Evolutionary conservation across 805 yeast genomes (phyloP).

Genomic region (Blastobotrys parvus): DNA sequence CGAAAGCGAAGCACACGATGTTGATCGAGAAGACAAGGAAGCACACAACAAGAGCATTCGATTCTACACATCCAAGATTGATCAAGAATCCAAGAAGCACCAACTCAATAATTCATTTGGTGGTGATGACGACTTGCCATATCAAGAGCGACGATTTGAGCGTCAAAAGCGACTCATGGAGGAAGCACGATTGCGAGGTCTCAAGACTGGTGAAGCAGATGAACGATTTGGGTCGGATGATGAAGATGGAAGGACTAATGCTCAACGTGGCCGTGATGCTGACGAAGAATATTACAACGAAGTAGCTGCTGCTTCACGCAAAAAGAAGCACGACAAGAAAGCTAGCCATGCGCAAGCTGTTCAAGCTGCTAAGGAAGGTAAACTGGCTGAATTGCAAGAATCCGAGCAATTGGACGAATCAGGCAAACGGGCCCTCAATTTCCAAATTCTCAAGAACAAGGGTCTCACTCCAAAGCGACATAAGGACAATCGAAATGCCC

Average conservation of each 20-base stretch:
- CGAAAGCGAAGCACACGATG: slow-evolving; percentile 64
- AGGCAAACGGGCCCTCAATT: slow-evolving; percentile 92
- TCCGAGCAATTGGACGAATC: slow-evolving; percentile 47
- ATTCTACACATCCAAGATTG: slow-evolving; percentile 95
- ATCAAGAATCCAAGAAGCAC: slow-evolving; percentile 59
- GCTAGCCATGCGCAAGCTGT: slow-evolving; percentile 63
- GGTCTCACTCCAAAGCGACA: slow-evolving; percentile 90
- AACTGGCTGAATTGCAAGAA: slow-evolving; percentile 61
- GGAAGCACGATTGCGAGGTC: slow-evolving; percentile 82
- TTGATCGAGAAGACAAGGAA: slow-evolving; percentile 80
- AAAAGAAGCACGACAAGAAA: slow-evolving; percentile 46
- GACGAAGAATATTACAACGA: slow-evolving; percentile 48
- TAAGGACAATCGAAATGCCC: slow-evolving; percentile 89
- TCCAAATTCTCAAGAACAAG: slow-evolving; percentile 91
- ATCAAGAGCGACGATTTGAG: slow-evolving; percentile 81
- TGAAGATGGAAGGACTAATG: slow-evolving; percentile 9
- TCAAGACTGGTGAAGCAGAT: slow-evolving; percentile 39
- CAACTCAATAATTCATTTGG: slow-evolving; percentile 40
- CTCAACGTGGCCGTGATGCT: background rate
- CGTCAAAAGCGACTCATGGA: slow-evolving; percentile 80
- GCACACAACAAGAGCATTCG: slow-evolving; percentile 74
- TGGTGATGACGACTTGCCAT: slow-evolving; percentile 90
- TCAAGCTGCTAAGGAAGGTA: slow-evolving; percentile 78
- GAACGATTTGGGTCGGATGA: slow-evolving; percentile 17
- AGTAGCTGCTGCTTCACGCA: slow-evolving; percentile 39